phyloP scores from a whole-genome alignment of 176 grass and related monocot genomes.

The Saccharum spontaneum region DNA sequence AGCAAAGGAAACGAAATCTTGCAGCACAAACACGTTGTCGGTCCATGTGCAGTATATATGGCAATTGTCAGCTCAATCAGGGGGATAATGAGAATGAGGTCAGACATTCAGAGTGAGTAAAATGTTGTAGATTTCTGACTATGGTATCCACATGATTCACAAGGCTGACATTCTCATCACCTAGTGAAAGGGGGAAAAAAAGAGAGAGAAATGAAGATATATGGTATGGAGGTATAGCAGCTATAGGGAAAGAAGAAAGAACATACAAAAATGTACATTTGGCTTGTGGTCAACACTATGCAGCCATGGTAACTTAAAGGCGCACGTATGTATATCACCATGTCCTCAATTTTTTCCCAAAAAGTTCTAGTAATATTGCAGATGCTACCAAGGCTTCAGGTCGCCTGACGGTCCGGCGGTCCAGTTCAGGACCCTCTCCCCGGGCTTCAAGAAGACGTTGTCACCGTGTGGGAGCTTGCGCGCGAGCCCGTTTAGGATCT shows the following conservation, averaged over 20 bases:
- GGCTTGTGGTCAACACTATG: constrained; percentile 55
- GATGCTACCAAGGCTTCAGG: constrained; percentile 78
- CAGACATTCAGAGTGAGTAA: background rate
- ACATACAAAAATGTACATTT: constrained; percentile 75
- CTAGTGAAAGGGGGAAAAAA: constrained; percentile 11
- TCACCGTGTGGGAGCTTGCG: constrained; percentile 78
- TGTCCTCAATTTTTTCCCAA: constrained; percentile 4
- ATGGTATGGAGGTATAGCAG: constrained; percentile 44
- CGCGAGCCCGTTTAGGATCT: constrained; percentile 80
- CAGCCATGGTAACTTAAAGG: constrained; percentile 37
- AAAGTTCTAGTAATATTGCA: constrained; percentile 21
- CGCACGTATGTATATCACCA: constrained; percentile 39
- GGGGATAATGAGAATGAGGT: background rate
- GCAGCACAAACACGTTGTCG: background rate
- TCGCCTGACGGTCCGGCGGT: constrained; percentile 70
- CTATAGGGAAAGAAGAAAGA: constrained; percentile 47
- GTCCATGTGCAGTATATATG: background rate
- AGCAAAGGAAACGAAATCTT: background rate
- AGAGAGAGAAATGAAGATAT: constrained; percentile 27
- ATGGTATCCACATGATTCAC: constrained; percentile 38
- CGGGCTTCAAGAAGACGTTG: constrained; percentile 70
- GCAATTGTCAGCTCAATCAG: background rate
- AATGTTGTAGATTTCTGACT: constrained; percentile 34
- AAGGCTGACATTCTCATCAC: constrained; percentile 24
- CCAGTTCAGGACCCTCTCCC: constrained; percentile 80